Base-by-base conservation (phyloP, 257 asterid genomes). In the Nicotiana obtusifolia region DNA sequence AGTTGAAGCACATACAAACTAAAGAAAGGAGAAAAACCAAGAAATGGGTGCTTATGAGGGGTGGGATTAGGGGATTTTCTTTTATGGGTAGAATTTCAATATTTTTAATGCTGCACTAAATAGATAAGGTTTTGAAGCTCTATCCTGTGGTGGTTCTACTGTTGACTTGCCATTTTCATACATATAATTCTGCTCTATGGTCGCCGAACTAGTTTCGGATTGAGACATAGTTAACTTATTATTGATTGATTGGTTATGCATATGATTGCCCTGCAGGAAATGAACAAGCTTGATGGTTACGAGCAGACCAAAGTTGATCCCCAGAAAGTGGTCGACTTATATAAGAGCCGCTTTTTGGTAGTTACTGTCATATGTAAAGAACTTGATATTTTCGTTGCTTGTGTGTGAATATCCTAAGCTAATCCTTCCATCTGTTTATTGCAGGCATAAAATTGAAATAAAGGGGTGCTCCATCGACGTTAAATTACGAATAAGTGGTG, bases 241-340 rank as follows among this genome's bases (percentile, higher is more conserved):
- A 24, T 24, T 75, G 61, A 49, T 49, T 2, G 24, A 24, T 15
- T 49, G 15, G 44, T 75, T 75, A 3, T 75, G 41, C 1, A 1
- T 24, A 24, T 7, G 5, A 24, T 24, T 75, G 2, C 62, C 22
- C 22, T 83, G 81, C 86, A 88, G 90, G 97, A 86, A 85, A 14
- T 93, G 68, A 85, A 91, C 90, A 91, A 90, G 85, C 83, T 87
- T 16, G 92, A 89, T 66, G 93, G 93, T 41, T 91, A 91, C 87
- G 88, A 85, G 86, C 91, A 84, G 9, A 93, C 97, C 24, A 91
- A 93, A 87, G 85, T 89, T 56, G 93, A 93, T 76, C 89, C 92
- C 59, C 77, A 82, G 80, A 19, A 15, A 65, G 82, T 83, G 11
- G 75, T 93, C 30, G 87, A 84, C 64, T 19, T 37, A 17, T 87